Evolutionary conservation across 176 grass and related monocot species (phyloP), one percentile per base, ranked within the genome.

Genomic region (Leersia perrieri): DNA sequence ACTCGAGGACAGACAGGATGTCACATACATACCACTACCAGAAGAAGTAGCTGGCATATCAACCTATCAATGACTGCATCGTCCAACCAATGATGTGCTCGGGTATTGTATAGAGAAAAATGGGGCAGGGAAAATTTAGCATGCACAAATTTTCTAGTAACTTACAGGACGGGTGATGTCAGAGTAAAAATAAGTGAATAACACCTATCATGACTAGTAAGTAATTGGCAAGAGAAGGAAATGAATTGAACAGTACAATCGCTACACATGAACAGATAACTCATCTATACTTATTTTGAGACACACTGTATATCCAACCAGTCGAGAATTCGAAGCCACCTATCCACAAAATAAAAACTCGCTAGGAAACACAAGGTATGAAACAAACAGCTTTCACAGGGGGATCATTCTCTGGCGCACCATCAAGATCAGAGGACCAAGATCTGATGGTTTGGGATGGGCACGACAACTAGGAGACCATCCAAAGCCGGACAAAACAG

Each of bases 41-140:
- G 76, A 65, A 40, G 82, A 53, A 29, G 87, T 64, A 89, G 82
- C 63, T 89, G 63, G 64, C 64, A 38, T 53, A 84, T 80, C 77
- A 80, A 57, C 15, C 33, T 71, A 65, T 32, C 76, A 41, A 84
- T 80, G 70, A 75, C 33, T 35, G 27, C 53, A 58, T 42, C 55
- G 76, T 76, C 41, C 65, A 85, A 76, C 77, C 11, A 72, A 72
- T 45, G 26, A 81, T 81, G 49, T 63, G 51, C 79, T 55, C 13
- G 70, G 27, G 9, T 51, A 20, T 53, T 3, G 20, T 53, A 8
- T 53, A 22, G 14, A 20, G 18, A 28, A 41, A 32, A 34, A 64
- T 3, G 36, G 55, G 33, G 40, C 32, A 11, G 55, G 33, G 40
- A 25, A 11, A 49, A 89, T 75, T 41, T 64, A 83, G 45, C 33